A percentile compares a stretch with the other conserved stretches of the same genome.
These are phyloP conservation scores for Lactarius psammicola DNA, from an alignment of 768 basidiomycete species.

Conservation along the genomic window DNA sequence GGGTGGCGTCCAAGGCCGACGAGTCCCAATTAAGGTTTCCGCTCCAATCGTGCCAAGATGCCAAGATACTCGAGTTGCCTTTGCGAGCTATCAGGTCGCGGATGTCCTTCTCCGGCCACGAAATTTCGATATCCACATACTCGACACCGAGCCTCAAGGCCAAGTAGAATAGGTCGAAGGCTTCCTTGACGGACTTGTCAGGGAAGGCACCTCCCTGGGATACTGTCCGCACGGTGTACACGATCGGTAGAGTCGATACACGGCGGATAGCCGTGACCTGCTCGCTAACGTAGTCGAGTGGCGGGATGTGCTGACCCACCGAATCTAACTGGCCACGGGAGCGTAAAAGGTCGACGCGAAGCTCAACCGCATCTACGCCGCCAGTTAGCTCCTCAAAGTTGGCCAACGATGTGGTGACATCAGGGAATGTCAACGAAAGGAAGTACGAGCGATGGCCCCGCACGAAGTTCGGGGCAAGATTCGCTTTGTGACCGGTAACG, in stretches of 20 bases:
- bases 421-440: constrained; percentile 89
- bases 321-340: constrained; percentile 46
- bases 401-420: constrained; percentile 66
- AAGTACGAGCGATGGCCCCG: constrained; percentile 78
- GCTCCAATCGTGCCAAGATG: constrained; percentile 94
- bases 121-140: constrained; percentile 89
- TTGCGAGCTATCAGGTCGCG: constrained; percentile 59
- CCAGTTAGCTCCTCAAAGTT: constrained; percentile 69
- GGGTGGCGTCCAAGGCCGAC: constrained; percentile 62
- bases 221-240: constrained; percentile 86
- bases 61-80: constrained; percentile 75
- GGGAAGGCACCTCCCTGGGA: constrained; percentile 93
- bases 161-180: constrained; percentile 71
- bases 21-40: constrained; percentile 83
- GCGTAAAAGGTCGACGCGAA: constrained; percentile 89
- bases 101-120: constrained; percentile 63
- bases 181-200: constrained; percentile 67
- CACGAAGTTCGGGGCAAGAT: constrained; percentile 54
- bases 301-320: constrained; percentile 58
- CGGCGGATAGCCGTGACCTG: constrained; percentile 81
- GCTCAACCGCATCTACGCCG: constrained; percentile 89
- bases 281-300: constrained; percentile 67
- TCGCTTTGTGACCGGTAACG: constrained; percentile 69
- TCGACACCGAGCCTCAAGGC: constrained; percentile 84
- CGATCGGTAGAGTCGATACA: constrained; percentile 76